Percentiles rank a stretch among this genome's conserved stretches.
These are phyloP conservation scores for Starmerella apicola DNA, from an alignment of 805 yeast species.

Conservation along the genomic window DNA sequence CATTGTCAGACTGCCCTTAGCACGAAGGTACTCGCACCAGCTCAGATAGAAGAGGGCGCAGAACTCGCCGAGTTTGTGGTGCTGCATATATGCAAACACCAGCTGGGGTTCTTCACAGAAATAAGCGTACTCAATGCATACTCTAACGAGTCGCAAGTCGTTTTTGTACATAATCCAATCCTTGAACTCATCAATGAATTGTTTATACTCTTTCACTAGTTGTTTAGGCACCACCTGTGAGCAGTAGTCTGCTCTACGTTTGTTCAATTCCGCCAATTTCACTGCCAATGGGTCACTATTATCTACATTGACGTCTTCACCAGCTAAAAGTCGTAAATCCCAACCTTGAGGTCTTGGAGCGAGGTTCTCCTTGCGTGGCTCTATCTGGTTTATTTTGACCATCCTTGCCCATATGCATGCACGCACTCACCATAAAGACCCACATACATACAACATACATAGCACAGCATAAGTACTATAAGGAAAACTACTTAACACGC, in stretches of 20 bases:
- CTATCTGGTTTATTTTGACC: constrained; percentile 27
- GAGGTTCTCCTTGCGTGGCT: constrained; percentile 41
- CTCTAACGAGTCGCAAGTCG: constrained; percentile 64
- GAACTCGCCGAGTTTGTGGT: constrained; percentile 55
- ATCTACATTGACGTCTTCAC: not conserved
- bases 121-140: constrained; percentile 71
- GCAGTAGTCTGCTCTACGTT: not conserved
- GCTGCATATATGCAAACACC: constrained; percentile 55
- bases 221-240: not conserved
- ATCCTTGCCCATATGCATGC: too few species aligned
- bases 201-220: not conserved
- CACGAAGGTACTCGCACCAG: constrained; percentile 54
- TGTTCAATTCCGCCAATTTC: not conserved
- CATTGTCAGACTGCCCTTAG: constrained; percentile 34
- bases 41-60: constrained; percentile 68
- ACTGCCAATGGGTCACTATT: not conserved
- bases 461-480: too few species aligned
- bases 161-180: constrained; percentile 53
- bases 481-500: too few species aligned
- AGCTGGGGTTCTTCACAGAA: constrained; percentile 60
- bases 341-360: constrained; percentile 3
- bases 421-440: too few species aligned
- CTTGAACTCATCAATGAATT: constrained; percentile 53
- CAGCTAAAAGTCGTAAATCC: not conserved
- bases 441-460: too few species aligned